Evolutionary conservation across 2,329 filamentous ascomycete genomes (phyloP), one percentile per base, ranked within the genome.

Genomic region (Neopestalotiopsis sp.): DNA sequence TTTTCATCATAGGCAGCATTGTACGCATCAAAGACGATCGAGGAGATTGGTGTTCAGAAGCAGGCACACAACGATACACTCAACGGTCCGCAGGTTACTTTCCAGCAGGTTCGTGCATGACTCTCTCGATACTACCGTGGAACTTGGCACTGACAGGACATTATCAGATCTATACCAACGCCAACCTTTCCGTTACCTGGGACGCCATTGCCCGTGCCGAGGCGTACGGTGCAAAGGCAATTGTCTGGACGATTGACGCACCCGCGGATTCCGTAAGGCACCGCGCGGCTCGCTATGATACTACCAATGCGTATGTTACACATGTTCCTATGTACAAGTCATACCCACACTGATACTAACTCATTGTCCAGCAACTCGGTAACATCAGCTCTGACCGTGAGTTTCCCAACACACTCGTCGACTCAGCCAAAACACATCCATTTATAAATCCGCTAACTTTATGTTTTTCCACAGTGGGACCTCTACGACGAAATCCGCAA

Each of bases 211-310:
- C 67, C 17, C 70, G 72, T 6, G 71, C 71, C 42, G 66, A 75
- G 69, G 66, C 68, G 9, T 57, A 70, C 4, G 72, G 70, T 12
- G 67, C 61, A 66, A 75, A 74, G 61, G 75, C 75, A n/a, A 68
- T 75, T 59, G 74, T 77, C 28, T 76, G 74, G 68, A 75, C 72
- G 32, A 69, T 77, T 20, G 74, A 77, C 59, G 73, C 74, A 1
- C 70, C 74, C 12, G 74, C 69, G 2, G 67, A 57, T 9, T 62
- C 72, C 9, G 67, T 67, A 9, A 57, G 67, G 6, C 69, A 69
- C 63, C 67, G 69, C 17, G 67, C 67, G 24, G 67, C 63, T n/a
- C 67, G 69, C 42, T 69, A 69, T 10, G 58, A 68, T 13, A 58
- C 64, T 49, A 69, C 67, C 4, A 69, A 69, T 24, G 45, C 69